These are phyloP conservation scores for Phytophthora fragariae DNA, from an alignment of 352 stramenopile species.

Conservation along the genomic window DNA sequence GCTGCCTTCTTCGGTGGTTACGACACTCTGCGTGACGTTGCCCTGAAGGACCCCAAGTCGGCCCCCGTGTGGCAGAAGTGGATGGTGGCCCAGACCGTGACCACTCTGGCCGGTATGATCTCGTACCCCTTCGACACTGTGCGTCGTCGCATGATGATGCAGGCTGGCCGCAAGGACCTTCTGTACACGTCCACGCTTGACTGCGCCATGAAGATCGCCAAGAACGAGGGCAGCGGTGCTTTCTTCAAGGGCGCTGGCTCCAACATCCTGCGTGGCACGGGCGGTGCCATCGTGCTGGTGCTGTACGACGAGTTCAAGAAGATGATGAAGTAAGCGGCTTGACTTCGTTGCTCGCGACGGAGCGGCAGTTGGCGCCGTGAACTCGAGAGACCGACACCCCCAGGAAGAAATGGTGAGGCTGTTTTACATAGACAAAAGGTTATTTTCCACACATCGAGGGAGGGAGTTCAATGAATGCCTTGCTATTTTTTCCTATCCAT, in stretches of 20 bases:
- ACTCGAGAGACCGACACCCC: slow-evolving; percentile 28
- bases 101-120: slow-evolving; percentile 91
- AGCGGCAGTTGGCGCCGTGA: slow-evolving; percentile 20
- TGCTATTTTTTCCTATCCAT: slow-evolving; percentile 37
- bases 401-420: slow-evolving; percentile 47
- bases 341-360: slow-evolving; percentile 24
- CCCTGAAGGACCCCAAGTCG: slow-evolving; percentile 86
- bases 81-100: slow-evolving; percentile 92
- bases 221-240: slow-evolving; percentile 94
- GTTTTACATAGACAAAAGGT: slow-evolving; percentile 57
- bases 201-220: slow-evolving; percentile 97
- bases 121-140: slow-evolving; percentile 98
- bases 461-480: slow-evolving; percentile 49
- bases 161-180: slow-evolving; percentile 97
- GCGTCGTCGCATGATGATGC: slow-evolving; percentile 97
- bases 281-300: slow-evolving; percentile 98
- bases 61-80: slow-evolving; percentile 92
- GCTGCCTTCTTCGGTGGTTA: slow-evolving; percentile 98
- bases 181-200: slow-evolving; percentile 98
- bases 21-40: slow-evolving; percentile 95
- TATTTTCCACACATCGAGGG: slow-evolving; percentile 50
- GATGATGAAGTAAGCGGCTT: slow-evolving; percentile 55
- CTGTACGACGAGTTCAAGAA: slow-evolving; percentile 99
- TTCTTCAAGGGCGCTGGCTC: slow-evolving; percentile 99
- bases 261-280: slow-evolving; percentile 99